Evolutionary conservation across 306 rosid genomes (phyloP).

Genomic region (Cucumis sativus): Cucumber_9930_V3 NC_026656.2:20978001-20978500

Average conservation of each 20-base stretch:
- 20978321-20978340: background rate
- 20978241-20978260: background rate
- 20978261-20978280: background rate
- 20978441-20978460: background rate
- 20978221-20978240: too few species aligned
- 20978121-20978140: too few species aligned
- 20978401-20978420: background rate
- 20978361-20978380: background rate
- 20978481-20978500: slow-evolving; percentile 37
- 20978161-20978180: too few species aligned
- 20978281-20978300: background rate
- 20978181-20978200: too few species aligned
- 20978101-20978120: too few species aligned
- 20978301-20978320: slow-evolving; percentile 2
- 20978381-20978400: background rate
- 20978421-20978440: background rate
- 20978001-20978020: too few species aligned
- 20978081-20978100: too few species aligned
- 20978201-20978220: too few species aligned
- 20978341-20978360: background rate
- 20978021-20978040: too few species aligned
- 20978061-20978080: too few species aligned
- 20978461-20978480: slow-evolving; percentile 4
- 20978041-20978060: too few species aligned
- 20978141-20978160: too few species aligned